Percentiles rank a stretch among this genome's conserved stretches.
phyloP scores from a whole-genome alignment of 192 early-diverging fungal genomes.

The Backusella macrospora region DNA sequence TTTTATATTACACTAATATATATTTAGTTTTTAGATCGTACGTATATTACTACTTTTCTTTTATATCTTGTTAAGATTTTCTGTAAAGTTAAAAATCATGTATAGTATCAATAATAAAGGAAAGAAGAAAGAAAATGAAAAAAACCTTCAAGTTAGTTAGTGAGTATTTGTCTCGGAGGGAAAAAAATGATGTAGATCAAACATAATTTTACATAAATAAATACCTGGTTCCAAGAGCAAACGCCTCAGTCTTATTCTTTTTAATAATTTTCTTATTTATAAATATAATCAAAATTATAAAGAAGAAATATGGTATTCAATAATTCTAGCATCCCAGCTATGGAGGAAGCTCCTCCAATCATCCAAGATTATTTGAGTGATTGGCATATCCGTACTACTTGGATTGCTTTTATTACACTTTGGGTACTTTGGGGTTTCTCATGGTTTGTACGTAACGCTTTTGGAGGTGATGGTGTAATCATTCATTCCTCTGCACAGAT shows the following conservation, averaged over 20 bases:
- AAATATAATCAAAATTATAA: neutral
- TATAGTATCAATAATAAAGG: no score
- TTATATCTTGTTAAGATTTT: no score
- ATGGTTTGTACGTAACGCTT: constrained; percentile 36
- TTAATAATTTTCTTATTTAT: neutral
- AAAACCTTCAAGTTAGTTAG: neutral
- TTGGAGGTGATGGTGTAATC: constrained; percentile 18
- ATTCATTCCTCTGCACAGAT: neutral
- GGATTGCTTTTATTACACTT: constrained; percentile 38
- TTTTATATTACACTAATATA: no score
- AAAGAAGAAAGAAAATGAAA: no score
- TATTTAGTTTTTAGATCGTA: no score
- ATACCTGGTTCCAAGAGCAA: neutral
- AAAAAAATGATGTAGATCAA: neutral
- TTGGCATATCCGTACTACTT: constrained; percentile 28
- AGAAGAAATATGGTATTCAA: neutral
- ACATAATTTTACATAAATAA: neutral
- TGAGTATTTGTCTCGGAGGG: neutral
- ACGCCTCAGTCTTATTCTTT: neutral
- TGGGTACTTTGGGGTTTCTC: constrained; percentile 38
- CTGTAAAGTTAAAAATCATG: no score
- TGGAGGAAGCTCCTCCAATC: neutral
- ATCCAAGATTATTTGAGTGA: constrained; percentile 22
- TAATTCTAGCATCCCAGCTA: neutral
- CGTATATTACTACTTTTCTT: no score